Percentiles rank a stretch among this genome's conserved stretches.
Conservation (phyloP, 179 eudicot genomes). For the Vitellaria paradoxa region DNA sequence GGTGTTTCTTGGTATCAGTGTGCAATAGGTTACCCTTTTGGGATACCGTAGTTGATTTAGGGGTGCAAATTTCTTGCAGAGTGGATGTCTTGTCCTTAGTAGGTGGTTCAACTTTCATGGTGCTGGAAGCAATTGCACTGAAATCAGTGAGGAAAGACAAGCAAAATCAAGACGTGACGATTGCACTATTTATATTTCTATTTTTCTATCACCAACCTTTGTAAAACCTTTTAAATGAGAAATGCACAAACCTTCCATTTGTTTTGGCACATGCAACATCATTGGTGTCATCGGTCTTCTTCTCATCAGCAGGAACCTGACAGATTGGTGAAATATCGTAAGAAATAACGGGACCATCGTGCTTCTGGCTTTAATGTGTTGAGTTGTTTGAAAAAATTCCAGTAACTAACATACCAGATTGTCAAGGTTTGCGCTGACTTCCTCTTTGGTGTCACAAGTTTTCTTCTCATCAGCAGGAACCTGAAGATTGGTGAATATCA, state of each 20-base stretch:
- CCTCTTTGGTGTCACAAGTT: constrained; percentile 20
- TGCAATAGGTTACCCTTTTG: constrained; percentile 27
- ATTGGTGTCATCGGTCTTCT: constrained; percentile 20
- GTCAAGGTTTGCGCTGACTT: constrained; percentile 3
- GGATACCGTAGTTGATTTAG: constrained; percentile 33
- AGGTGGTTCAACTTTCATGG: constrained; percentile 18
- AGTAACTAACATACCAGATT: constrained; percentile 12
- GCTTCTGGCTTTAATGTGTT: neutral
- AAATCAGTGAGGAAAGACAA: constrained; percentile 1
- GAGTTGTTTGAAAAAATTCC: neutral
- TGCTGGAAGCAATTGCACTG: constrained; percentile 21
- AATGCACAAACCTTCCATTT: constrained; percentile 39
- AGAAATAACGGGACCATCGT: neutral
- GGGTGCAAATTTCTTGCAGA: constrained; percentile 57
- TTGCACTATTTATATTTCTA: constrained; percentile 2
- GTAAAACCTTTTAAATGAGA: neutral
- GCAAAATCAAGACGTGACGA: neutral
- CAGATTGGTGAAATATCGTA: neutral
- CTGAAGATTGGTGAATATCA: constrained; percentile 19
- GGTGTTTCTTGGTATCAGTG: constrained; percentile 39
- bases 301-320: constrained; percentile 25
- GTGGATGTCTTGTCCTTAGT: constrained; percentile 13
- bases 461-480: constrained; percentile 15
- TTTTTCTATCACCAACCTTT: neutral
- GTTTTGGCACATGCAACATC: constrained; percentile 20